Evolutionary conservation across 202 grass and related monocot species (phyloP), one percentile per base, ranked within the genome.

Genomic region (Setaria viridis): DNA sequence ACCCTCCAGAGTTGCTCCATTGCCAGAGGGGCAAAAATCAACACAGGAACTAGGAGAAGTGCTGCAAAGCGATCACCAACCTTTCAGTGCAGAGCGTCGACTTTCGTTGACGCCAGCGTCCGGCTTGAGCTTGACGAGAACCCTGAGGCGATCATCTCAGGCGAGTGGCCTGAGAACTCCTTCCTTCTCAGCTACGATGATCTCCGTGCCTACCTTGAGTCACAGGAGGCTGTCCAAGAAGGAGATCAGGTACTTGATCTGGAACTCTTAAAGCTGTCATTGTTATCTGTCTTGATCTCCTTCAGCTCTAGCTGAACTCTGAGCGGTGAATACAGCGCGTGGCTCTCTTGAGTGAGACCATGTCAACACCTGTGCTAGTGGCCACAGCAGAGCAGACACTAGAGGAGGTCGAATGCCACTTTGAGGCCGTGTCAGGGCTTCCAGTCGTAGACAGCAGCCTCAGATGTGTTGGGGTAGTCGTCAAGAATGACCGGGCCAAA

Each of bases 131-230:
- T 99, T 5, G 78, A 99, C 66, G 97, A 99, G 82, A 94, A 99
- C 76, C 97, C 97, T 37, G 90, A 96, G 33, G 93, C 82, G 9
- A 96, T 99, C 85, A 93, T 99, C 87, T 96, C 97, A 0, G 85
- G 94, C 0, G 97, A 91, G 85, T 99, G 97, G 97, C 89, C 90
- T 0, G 97, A 96, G 79, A 96, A 91, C 88, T 85, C 81, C 88
- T 99, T 90, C 15, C 80, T 99, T 34, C 77, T 99, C n/a, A 91
- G 87, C 82, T 99, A 90, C 12, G 88, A 93, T 0, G 97, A 96
- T 67, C 85, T 99, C 32, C 90, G 90, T 6, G 74, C 45, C 5
- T 99, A 93, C 72, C 85, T 94, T 5, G 45, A 94, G 80, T 93
- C 97, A 0, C 97, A 99, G 80, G 46, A 85, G 74, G 21, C 51